Conservation (phyloP, 192 early-diverging fungal species). For the Lunasporangiospora selenospora region DNA sequence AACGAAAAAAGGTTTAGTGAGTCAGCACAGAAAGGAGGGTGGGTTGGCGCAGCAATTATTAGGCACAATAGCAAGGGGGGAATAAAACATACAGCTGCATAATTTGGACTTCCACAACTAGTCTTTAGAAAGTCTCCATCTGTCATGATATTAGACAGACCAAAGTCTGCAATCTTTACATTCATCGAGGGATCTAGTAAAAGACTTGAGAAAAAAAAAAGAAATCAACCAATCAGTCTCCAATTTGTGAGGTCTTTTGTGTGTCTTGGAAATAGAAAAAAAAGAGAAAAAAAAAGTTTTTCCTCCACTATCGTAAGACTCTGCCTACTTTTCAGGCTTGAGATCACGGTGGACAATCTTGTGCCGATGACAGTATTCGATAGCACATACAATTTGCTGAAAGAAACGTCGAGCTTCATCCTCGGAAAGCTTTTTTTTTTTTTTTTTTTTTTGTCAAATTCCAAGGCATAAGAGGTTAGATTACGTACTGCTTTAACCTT, state of each 20-base stretch:
- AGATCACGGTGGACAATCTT: constrained; percentile 88
- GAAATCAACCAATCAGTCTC: not conserved
- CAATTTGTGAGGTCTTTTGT: not conserved
- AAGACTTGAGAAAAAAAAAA: constrained; percentile 51
- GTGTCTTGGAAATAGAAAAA: not conserved
- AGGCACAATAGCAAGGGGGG: not conserved
- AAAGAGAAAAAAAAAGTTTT: not conserved
- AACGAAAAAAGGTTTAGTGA: not conserved
- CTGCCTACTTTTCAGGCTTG: constrained; percentile 84
- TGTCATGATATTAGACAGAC: constrained; percentile 91
- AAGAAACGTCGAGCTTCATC: constrained; percentile 90
- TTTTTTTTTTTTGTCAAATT: too few species aligned
- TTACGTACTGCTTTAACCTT: constrained; percentile 12
- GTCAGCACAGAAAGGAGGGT: too few species aligned
- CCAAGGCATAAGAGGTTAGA: not conserved
- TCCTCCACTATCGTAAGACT: too few species aligned
- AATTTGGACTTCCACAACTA: constrained; percentile 87
- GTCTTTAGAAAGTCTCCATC: constrained; percentile 89
- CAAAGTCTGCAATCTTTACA: constrained; percentile 99
- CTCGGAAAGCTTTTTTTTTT: constrained; percentile 80
- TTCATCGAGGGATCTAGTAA: constrained; percentile 91
- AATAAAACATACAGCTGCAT: constrained; percentile 65
- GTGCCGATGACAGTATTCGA: constrained; percentile 95
- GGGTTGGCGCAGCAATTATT: too few species aligned
- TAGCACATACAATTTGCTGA: constrained; percentile 95